Percentiles rank a stretch among this genome's conserved stretches.
phyloP scores from a whole-genome alignment of 768 basidiomycete genomes.

The Hortiboletus flavorubellus region DNA sequence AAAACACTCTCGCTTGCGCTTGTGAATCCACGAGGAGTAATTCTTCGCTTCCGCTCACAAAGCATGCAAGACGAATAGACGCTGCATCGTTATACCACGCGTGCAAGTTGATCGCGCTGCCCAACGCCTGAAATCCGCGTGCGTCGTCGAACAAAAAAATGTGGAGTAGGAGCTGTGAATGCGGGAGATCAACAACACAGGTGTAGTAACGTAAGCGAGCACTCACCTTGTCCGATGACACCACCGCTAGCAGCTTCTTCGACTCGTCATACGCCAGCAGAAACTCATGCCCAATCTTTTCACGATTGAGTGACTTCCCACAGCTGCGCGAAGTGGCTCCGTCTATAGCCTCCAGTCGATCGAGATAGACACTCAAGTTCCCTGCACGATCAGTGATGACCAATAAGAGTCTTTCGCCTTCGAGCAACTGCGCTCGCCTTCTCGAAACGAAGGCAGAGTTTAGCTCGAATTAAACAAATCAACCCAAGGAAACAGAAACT shows the following conservation, averaged over 20 bases:
- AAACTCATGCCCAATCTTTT: slow-evolving; percentile 45
- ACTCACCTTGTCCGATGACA: slow-evolving; percentile 40
- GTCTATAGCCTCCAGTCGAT: slow-evolving; percentile 30
- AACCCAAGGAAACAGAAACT: background rate
- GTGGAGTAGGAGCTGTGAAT: slow-evolving; percentile 36
- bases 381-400: slow-evolving; percentile 36
- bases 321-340: slow-evolving; percentile 26
- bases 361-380: slow-evolving; percentile 39
- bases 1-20: slow-evolving; percentile 48
- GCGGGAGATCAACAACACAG: background rate
- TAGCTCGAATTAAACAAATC: background rate
- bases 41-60: slow-evolving; percentile 51
- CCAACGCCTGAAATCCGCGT: slow-evolving; percentile 40
- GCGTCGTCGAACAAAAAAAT: slow-evolving; percentile 47
- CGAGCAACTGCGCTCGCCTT: slow-evolving; percentile 42
- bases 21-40: slow-evolving; percentile 46
- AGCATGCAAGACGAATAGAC: slow-evolving; percentile 37
- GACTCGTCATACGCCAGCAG: slow-evolving; percentile 51
- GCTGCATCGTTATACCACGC: slow-evolving; percentile 40
- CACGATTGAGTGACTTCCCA: slow-evolving; percentile 37
- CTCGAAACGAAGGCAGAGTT: background rate
- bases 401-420: slow-evolving; percentile 39
- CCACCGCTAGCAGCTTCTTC: slow-evolving; percentile 47
- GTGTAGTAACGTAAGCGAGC: background rate
- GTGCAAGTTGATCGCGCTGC: slow-evolving; percentile 38